These are phyloP conservation scores for Globisporangium barbulae DNA, from an alignment of 352 stramenopile species.

Conservation along the genomic window DNA sequence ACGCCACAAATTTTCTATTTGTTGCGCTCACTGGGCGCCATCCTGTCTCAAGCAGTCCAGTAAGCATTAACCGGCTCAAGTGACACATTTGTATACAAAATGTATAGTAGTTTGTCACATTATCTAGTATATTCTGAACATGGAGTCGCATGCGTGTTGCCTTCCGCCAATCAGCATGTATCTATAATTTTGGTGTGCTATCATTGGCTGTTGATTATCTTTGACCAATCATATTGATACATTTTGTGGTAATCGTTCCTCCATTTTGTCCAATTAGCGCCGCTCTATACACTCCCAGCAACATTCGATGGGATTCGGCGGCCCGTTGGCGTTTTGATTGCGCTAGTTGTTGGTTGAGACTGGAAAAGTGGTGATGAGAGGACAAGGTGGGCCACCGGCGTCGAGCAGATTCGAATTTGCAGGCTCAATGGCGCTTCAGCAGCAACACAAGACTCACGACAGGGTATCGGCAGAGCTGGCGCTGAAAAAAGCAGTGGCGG, in stretches of 20 bases:
- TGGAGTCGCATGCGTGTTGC: neutral
- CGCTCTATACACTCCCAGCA: neutral
- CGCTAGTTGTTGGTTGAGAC: neutral
- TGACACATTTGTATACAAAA: too few relatives aligned
- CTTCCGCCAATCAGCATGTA: neutral
- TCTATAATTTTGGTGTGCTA: too few relatives aligned
- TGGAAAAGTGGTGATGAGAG: neutral
- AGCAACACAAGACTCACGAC: neutral
- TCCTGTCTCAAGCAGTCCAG: too few relatives aligned
- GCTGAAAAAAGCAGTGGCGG: conserved; percentile 68
- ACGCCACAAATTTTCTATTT: too few relatives aligned
- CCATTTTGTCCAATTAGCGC: neutral
- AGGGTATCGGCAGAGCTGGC: conserved; percentile 24
- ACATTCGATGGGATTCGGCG: conserved; percentile 2
- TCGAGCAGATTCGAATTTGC: conserved; percentile 13
- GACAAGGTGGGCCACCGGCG: neutral
- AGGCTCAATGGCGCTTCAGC: conserved; percentile 1
- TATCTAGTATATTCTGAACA: too few relatives aligned
- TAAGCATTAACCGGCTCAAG: too few relatives aligned
- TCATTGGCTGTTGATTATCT: conserved; percentile 1
- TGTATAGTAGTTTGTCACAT: too few relatives aligned
- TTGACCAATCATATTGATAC: neutral
- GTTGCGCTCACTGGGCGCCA: too few relatives aligned
- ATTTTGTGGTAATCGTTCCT: neutral
- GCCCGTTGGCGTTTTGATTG: neutral